Evolutionary conservation across 2,329 filamentous ascomycete genomes (phyloP).

Genomic region (Macrophomina phaseolina): DNA sequence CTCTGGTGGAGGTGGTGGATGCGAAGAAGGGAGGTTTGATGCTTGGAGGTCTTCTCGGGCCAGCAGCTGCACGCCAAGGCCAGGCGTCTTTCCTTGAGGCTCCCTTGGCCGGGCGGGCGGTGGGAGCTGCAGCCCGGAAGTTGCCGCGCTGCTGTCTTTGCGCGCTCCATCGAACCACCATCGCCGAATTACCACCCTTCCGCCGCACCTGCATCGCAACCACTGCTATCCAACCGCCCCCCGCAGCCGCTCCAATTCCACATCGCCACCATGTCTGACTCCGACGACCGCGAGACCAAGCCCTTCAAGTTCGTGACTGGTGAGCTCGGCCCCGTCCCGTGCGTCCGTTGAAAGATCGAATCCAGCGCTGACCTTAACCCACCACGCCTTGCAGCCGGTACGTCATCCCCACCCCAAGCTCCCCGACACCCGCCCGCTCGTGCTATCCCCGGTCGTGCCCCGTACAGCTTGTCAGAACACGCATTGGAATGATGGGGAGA

Average conservation of each 20-base stretch:
- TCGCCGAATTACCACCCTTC: constrained; percentile 25
- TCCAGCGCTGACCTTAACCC: constrained; percentile 48
- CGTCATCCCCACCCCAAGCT: constrained; percentile 34
- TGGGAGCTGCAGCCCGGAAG: constrained; percentile 21
- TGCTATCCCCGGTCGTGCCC: background rate
- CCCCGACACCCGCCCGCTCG: background rate
- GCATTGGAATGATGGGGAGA: constrained; percentile 15
- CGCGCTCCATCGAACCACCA: constrained; percentile 24
- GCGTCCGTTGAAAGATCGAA: constrained; percentile 36
- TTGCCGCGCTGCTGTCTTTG: constrained; percentile 24
- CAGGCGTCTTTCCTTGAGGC: constrained; percentile 12
- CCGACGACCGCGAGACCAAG: constrained; percentile 90
- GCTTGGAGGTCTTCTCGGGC: constrained; percentile 1
- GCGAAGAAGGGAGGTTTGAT: constrained; percentile 36
- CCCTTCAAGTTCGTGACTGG: constrained; percentile 99
- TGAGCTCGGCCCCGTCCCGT: constrained; percentile 57
- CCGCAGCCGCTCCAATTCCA: constrained; percentile 38
- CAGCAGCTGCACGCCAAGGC: constrained; percentile 21
- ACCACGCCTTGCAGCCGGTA: constrained; percentile 52
- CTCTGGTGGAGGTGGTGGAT: constrained; percentile 31
- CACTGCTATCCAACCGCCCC: constrained; percentile 31
- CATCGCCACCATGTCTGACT: constrained; percentile 83
- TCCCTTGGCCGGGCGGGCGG: constrained; percentile 17
- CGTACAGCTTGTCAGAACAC: background rate
- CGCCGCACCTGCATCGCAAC: constrained; percentile 38